These are phyloP conservation scores for Penicillium janthinellum DNA, from an alignment of 2,329 filamentous ascomycete genomes.

Conservation along the genomic window DNA sequence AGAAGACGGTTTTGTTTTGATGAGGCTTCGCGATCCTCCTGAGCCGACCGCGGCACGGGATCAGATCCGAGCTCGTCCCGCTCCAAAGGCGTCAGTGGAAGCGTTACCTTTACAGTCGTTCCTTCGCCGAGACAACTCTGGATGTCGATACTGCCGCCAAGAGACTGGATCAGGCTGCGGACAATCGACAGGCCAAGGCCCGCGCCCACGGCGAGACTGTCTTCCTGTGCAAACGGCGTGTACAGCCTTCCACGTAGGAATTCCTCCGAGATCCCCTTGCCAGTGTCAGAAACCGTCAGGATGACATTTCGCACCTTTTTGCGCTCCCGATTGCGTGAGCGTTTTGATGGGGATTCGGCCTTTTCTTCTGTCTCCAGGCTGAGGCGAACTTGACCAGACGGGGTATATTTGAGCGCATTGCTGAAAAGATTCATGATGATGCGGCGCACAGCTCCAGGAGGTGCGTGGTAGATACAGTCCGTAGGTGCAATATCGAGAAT, in stretches of 20 bases:
- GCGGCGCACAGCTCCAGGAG: constrained; percentile 28
- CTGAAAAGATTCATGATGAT: constrained; percentile 38
- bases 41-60: background rate
- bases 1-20: background rate
- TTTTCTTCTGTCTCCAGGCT: constrained; percentile 2
- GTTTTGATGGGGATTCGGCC: background rate
- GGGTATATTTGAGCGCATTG: constrained; percentile 37
- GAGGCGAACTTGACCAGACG: constrained; percentile 28
- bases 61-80: background rate
- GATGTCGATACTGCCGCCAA: constrained; percentile 13
- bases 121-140: constrained; percentile 4
- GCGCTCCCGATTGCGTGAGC: background rate
- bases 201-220: constrained; percentile 57
- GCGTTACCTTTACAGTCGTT: background rate
- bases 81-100: background rate
- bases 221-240: constrained; percentile 64
- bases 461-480: constrained; percentile 28
- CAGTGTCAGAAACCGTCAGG: constrained; percentile 1
- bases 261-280: background rate
- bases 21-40: background rate
- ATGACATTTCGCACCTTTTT: background rate
- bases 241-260: constrained; percentile 38
- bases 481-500: background rate
- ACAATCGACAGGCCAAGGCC: constrained; percentile 67
- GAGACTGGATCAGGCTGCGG: constrained; percentile 28